phyloP scores from a whole-genome alignment of 108 stramenopile genomes.

The Skeletonema marinoi region DNA sequence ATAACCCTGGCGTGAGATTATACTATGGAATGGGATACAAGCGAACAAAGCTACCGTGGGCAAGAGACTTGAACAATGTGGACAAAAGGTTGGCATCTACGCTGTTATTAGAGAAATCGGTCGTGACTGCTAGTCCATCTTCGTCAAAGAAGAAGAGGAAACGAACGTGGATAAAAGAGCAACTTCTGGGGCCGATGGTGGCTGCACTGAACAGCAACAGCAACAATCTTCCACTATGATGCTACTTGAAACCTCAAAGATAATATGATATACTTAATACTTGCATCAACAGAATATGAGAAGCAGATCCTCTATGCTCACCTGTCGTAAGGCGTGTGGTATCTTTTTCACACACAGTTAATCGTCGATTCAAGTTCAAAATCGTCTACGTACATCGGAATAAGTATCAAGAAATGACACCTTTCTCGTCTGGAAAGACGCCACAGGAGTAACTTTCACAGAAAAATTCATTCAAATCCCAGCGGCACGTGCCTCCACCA shows the following conservation, averaged over 20 bases:
- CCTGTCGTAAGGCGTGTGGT: too few species aligned
- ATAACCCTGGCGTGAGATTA: constrained; percentile 13
- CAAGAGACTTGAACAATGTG: neutral
- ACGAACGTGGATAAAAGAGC: constrained; percentile 8
- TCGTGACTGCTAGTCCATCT: neutral
- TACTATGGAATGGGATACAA: constrained; percentile 27
- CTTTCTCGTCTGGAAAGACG: neutral
- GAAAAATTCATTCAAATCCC: neutral
- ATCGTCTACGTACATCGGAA: neutral
- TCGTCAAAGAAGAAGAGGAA: neutral
- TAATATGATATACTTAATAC: neutral
- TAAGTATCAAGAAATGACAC: neutral
- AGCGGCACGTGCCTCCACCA: too few species aligned
- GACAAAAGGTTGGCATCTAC: neutral
- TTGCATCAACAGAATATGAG: too few species aligned
- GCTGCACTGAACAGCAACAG: neutral
- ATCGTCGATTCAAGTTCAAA: too few species aligned
- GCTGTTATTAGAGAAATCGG: constrained; percentile 15
- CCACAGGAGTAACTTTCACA: neutral
- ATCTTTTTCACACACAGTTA: too few species aligned
- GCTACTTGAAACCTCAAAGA: neutral
- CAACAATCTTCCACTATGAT: neutral
- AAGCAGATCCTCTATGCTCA: too few species aligned
- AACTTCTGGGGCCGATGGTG: neutral
- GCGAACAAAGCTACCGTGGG: constrained; percentile 22